phyloP scores from a whole-genome alignment of 2,329 filamentous ascomycete genomes.

The Ophiosphaerella narmari region DNA sequence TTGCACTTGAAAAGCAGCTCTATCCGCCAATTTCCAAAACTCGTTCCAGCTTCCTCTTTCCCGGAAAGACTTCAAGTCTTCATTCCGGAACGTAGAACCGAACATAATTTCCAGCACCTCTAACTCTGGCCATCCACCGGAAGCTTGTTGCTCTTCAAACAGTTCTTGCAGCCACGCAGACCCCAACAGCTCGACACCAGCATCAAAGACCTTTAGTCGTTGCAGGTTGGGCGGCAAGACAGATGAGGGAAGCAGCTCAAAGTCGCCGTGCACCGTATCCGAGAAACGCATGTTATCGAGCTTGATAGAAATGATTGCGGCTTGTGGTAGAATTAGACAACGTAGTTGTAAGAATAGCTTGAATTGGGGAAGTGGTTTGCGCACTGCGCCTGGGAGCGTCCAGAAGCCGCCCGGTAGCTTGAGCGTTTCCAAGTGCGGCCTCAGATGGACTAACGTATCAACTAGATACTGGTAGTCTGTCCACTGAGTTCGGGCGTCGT shows the following conservation, averaged over 20 bases:
- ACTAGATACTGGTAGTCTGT: constrained; percentile 19
- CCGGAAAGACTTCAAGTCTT: not conserved
- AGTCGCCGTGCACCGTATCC: constrained; percentile 9
- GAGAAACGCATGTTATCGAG: constrained; percentile 17
- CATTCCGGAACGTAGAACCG: not conserved
- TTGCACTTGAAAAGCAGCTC: not conserved
- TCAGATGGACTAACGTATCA: constrained; percentile 10
- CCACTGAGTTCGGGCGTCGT: constrained; percentile 17
- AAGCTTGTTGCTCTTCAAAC: constrained; percentile 4
- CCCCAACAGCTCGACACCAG: constrained; percentile 5
- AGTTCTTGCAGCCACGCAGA: constrained; percentile 11
- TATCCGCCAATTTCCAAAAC: constrained; percentile 1
- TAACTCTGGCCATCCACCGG: constrained; percentile 5
- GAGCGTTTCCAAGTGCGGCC: constrained; percentile 7
- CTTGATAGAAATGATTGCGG: constrained; percentile 17
- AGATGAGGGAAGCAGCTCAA: constrained; percentile 8
- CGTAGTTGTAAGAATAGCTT: constrained; percentile 7
- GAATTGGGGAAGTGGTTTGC: constrained; percentile 19
- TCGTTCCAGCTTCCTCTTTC: not conserved
- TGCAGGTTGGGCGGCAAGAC: constrained; percentile 8
- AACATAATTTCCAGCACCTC: constrained; percentile 8
- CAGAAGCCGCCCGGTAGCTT: constrained; percentile 20
- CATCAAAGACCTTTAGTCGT: constrained; percentile 16
- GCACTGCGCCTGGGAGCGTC: constrained; percentile 15
- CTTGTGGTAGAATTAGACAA: constrained; percentile 13